Evolutionary conservation across 2,329 filamentous ascomycete species (phyloP), one percentile per base, ranked within the genome.

Genomic region (Paracorniculantispora psalliotae): DNA sequence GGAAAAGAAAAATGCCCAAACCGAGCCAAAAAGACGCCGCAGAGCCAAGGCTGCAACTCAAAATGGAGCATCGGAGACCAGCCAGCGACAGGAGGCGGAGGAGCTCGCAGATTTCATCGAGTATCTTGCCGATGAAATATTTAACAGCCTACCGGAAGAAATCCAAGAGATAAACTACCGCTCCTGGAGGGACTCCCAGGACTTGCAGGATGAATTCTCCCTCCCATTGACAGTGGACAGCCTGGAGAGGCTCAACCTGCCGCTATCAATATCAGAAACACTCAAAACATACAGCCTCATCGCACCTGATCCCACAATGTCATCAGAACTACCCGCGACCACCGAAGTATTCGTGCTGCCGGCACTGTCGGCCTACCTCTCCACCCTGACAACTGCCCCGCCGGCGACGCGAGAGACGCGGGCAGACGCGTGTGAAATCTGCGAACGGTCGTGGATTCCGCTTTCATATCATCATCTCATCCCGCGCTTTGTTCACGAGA

Each of bases 391-490:
- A 1, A 77, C 84, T 0, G 75, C 87, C 0, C 90, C 90, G 0
- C 87, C 88, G 0, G 77, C 84, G 8, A 87, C 87, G 66, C 74
- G 76, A 1, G 74, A 78, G 0, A 88, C 87, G 1, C 80, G 82
- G 25, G 68, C 73, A 4, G 66, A 75, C 1, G 80, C 77, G 0
- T 96, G 91, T 72, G 91, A 96, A 75, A 81, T 96, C 25, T 96
- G 91, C 70, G 82, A 78, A 1, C 79, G 91, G 1, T 82, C 85
- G 62, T 91, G 89, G 84, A 83, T 94, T 23, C 84, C 85, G 9
- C 73, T 94, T 61, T 90, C 88, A 1, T 96, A 94, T 69, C 91
- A 96, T 69, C 91, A 96, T 74, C 76, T 96, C 46, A 92, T 96
- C 57, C 91, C 91, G n/a, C 82, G 85, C 43, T 81, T 83, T 46